Evolutionary conservation across 106 monocot species (phyloP), one percentile per base, ranked within the genome.

Genomic region (Dactylorhiza incarnata): DNA sequence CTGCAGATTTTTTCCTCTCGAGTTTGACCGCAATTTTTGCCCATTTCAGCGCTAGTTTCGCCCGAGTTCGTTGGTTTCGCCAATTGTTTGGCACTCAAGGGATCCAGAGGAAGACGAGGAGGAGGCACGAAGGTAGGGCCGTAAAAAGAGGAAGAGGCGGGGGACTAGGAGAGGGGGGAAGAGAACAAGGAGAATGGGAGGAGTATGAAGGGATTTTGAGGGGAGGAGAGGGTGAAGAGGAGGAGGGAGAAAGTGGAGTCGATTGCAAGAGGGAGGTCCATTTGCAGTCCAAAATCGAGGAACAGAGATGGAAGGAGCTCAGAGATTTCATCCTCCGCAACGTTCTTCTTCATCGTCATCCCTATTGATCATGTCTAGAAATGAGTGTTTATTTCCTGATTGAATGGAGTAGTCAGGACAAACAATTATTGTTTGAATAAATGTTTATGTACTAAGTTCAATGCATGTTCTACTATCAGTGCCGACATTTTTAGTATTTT

Each of bases 231-330:
- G 78, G 83, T 73, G 51, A 78, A 58, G 71, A 85, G 74, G 71
- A 81, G 74, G 45, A 83, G 74, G 14, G 83, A 83, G 62, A 77
- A 24, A 5, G 43, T 22, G 14, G 80, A 77, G 70, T 72, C 76
- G 59, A 83, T 25, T 16, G 85, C 82, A 6, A 83, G 16, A 0
- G 83, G 85, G 17, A 81, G 51, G 78, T 74, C 80, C 80, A 88
- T 22, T 73, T 76, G 46, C 84, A 80, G 15, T 88, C 85, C 17
- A 82, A 62, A 1, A 45, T 66, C 47, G 76, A 47, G 0, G 78
- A 46, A 5, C 73, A 63, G 43, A 24, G 23, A 4, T 48, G 65
- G 43, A 73, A 20, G 20, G 14, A 66, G 49, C 52, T 23, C 15
- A 52, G 9, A 72, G 17, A 15, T 26, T 47, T 78, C 58, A 45